Percentiles rank a stretch among this genome's conserved stretches.
phyloP scores from a whole-genome alignment of 495 filamentous ascomycete genomes.

The Immersiella caudata region DNA sequence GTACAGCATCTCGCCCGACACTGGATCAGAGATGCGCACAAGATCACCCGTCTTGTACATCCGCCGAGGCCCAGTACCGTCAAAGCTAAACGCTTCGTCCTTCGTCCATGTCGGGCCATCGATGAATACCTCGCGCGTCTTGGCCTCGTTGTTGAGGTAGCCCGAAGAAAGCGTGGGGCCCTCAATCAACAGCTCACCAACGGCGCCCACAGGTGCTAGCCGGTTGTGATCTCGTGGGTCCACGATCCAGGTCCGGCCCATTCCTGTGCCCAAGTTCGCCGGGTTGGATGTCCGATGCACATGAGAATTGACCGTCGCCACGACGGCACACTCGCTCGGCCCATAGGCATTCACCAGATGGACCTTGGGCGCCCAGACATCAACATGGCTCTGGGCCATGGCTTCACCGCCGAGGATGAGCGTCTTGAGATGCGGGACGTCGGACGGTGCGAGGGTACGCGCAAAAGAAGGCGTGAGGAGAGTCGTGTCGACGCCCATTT shows the following conservation, averaged over 20 bases:
- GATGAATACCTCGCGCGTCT: conserved; percentile 30
- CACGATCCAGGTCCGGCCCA: conserved; percentile 35
- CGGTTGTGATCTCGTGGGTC: conserved; percentile 35
- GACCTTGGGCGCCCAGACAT: conserved; percentile 33
- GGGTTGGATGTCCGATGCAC: conserved; percentile 23
- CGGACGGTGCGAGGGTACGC: conserved; percentile 22
- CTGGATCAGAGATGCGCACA: conserved; percentile 52
- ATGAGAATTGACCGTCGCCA: conserved; percentile 33
- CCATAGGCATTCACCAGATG: conserved; percentile 59
- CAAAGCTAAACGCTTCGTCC: conserved; percentile 21
- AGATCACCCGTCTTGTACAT: conserved; percentile 66
- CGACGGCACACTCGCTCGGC: conserved; percentile 56
- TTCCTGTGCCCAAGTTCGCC: conserved; percentile 25
- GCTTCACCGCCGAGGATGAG: conserved; percentile 35
- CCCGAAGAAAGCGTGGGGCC: conserved; percentile 43
- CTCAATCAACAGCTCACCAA: conserved; percentile 52
- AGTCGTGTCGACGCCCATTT: conserved; percentile 30
- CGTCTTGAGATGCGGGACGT: conserved; percentile 30
- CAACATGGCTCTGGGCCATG: conserved; percentile 26
- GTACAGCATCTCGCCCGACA: conserved; percentile 52
- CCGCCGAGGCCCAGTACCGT: conserved; percentile 21
- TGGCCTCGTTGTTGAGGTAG: conserved; percentile 26
- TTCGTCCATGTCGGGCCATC: conserved; percentile 37
- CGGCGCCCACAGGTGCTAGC: conserved; percentile 46
- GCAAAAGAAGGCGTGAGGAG: conserved; percentile 33